A percentile compares a stretch with the other conserved stretches of the same genome.
Evolutionary conservation across 2,329 filamentous ascomycete species (phyloP).

Genomic region (Fusarium sp.): DNA sequence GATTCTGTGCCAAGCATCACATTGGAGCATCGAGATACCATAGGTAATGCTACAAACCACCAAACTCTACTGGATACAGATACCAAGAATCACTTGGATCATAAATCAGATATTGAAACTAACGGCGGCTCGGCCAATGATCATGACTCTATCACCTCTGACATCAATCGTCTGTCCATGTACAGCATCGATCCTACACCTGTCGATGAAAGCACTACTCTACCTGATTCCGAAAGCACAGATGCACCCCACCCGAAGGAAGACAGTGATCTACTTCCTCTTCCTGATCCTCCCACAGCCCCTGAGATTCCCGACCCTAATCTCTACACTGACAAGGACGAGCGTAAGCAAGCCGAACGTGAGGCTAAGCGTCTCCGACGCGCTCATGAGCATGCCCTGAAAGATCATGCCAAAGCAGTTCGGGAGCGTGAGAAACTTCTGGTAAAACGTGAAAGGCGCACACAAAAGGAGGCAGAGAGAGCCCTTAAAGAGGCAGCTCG

Average conservation of each 20-base stretch:
- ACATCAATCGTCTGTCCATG: slow-evolving; percentile 42
- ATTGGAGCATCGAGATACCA: slow-evolving; percentile 33
- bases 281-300: slow-evolving; percentile 61
- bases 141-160: slow-evolving; percentile 10
- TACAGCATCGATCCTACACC: slow-evolving; percentile 53
- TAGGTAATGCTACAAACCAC: slow-evolving; percentile 24
- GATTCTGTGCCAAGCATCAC: slow-evolving; percentile 28
- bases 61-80: slow-evolving; percentile 27
- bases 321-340: slow-evolving; percentile 68
- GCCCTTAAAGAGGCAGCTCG: slow-evolving; percentile 42
- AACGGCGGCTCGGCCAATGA: neutral
- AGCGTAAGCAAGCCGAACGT: slow-evolving; percentile 74
- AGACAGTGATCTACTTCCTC: slow-evolving; percentile 40
- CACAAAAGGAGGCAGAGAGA: slow-evolving; percentile 51
- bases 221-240: neutral
- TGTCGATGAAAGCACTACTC: slow-evolving; percentile 43
- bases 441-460: slow-evolving; percentile 60
- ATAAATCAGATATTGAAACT: neutral
- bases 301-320: slow-evolving; percentile 61
- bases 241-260: slow-evolving; percentile 3
- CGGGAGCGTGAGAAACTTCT: slow-evolving; percentile 69
- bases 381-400: slow-evolving; percentile 71
- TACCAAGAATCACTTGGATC: neutral
- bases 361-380: slow-evolving; percentile 71
- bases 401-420: slow-evolving; percentile 71